These are phyloP conservation scores for Peronospora tabacina DNA, from an alignment of 352 stramenopile species.

Conservation along the genomic window DNA sequence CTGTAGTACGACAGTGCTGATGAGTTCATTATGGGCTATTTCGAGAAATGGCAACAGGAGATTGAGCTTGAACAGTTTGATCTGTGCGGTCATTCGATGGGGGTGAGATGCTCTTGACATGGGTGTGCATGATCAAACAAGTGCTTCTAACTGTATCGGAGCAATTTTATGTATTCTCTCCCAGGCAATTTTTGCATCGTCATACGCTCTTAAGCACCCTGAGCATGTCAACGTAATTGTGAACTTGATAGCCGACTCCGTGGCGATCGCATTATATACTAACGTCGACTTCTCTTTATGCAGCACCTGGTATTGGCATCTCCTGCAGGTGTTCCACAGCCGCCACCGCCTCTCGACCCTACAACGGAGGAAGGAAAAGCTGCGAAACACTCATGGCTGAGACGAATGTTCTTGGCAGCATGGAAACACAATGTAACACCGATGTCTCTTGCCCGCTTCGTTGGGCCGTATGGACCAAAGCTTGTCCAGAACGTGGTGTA, in stretches of 20 bases:
- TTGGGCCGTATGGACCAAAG: constrained; percentile 69
- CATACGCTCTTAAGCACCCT: constrained; percentile 57
- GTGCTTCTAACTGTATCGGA: background rate
- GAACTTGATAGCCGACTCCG: background rate
- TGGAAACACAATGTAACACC: constrained; percentile 69
- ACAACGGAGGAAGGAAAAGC: constrained; percentile 31
- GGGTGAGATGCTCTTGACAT: constrained; percentile 27
- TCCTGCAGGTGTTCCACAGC: constrained; percentile 53
- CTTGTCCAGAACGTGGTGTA: constrained; percentile 64
- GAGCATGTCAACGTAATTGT: constrained; percentile 50
- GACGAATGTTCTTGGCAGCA: constrained; percentile 37
- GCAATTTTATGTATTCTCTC: background rate
- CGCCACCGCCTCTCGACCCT: constrained; percentile 39
- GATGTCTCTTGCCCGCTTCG: constrained; percentile 62
- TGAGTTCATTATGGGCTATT: constrained; percentile 54
- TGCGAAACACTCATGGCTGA: constrained; percentile 44
- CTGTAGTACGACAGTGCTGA: constrained; percentile 69
- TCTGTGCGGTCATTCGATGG: constrained; percentile 77
- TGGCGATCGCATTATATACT: background rate
- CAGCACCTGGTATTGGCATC: constrained; percentile 75
- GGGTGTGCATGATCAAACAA: background rate
- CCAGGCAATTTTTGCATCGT: constrained; percentile 77
- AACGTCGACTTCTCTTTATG: background rate
- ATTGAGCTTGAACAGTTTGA: constrained; percentile 62
- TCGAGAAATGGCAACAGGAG: constrained; percentile 75